Evolutionary conservation across 768 basidiomycete species (phyloP).

Genomic region (Dictyophora rubrovolvata): DNA sequence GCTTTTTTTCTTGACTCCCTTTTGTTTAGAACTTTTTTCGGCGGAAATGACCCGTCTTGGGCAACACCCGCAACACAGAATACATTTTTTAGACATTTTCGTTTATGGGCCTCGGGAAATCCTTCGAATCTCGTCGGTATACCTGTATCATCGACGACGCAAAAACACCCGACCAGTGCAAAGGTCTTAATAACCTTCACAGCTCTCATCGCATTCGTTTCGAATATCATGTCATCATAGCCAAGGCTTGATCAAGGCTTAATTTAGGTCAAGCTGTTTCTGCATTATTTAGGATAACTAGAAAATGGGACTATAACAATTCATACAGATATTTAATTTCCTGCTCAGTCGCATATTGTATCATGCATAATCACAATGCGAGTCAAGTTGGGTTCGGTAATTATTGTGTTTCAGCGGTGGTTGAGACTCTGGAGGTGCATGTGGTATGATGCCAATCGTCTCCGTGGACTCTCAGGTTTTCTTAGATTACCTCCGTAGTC

Average conservation of each 20-base stretch:
- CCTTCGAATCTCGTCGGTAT: conserved; percentile 15
- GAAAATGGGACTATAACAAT: no score
- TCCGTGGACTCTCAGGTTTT: no score
- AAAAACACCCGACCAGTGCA: background rate
- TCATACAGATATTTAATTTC: no score
- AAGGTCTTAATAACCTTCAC: background rate
- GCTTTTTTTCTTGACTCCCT: background rate
- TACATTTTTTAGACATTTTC: conserved; percentile 70
- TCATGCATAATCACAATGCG: no score
- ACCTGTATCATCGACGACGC: conserved; percentile 1
- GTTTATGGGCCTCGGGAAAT: conserved; percentile 46
- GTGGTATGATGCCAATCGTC: no score
- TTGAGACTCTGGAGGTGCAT: no score
- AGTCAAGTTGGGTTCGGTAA: no score
- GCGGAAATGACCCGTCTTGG: conserved; percentile 65
- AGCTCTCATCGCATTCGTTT: background rate
- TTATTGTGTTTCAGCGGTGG: no score
- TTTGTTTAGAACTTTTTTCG: conserved; percentile 62
- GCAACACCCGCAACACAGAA: conserved; percentile 57
- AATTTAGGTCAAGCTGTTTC: no score
- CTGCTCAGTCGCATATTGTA: no score
- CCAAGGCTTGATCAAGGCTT: background rate
- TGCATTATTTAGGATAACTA: no score
- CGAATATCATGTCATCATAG: background rate
- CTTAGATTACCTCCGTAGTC: no score